A percentile compares a stretch with the other conserved stretches of the same genome.
These are phyloP conservation scores for Aphanomyces euteiches DNA, from an alignment of 352 stramenopile genomes.

Conservation along the genomic window DNA sequence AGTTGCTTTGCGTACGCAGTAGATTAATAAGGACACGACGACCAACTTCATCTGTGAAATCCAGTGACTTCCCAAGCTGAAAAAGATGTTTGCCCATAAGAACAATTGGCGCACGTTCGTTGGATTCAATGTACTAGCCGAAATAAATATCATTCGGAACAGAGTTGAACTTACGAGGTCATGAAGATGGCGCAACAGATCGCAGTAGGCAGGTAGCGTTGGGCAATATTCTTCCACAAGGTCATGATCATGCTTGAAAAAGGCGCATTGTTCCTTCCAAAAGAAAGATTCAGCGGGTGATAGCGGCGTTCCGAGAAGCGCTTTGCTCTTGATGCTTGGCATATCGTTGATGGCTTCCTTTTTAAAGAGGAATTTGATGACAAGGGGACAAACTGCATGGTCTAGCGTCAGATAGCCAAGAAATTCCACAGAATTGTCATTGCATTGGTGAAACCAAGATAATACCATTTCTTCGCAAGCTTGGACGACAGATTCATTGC, in stretches of 20 bases:
- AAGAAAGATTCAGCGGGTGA: conserved; percentile 43
- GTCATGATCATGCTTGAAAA: conserved; percentile 59
- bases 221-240: conserved; percentile 51
- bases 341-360: neutral
- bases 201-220: conserved; percentile 68
- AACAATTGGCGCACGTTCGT: conserved; percentile 34
- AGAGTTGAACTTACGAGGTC: neutral
- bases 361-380: conserved; percentile 16
- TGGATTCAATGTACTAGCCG: too few species aligned
- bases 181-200: conserved; percentile 42
- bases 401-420: conserved; percentile 8
- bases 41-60: conserved; percentile 79
- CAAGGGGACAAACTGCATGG: conserved; percentile 3
- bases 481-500: conserved; percentile 42
- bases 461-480: conserved; percentile 74
- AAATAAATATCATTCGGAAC: neutral
- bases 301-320: conserved; percentile 9
- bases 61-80: conserved; percentile 53
- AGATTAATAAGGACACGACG: conserved; percentile 62
- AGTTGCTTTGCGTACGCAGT: conserved; percentile 41
- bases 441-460: conserved; percentile 57
- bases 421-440: conserved; percentile 28
- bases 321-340: conserved; percentile 21
- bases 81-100: conserved; percentile 72
- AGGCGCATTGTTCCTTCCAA: conserved; percentile 74